Percentiles rank a stretch among this genome's conserved stretches.
These are phyloP conservation scores for Acrodontium crateriforme DNA, from an alignment of 2,329 filamentous ascomycete genomes.

Conservation along the genomic window DNA sequence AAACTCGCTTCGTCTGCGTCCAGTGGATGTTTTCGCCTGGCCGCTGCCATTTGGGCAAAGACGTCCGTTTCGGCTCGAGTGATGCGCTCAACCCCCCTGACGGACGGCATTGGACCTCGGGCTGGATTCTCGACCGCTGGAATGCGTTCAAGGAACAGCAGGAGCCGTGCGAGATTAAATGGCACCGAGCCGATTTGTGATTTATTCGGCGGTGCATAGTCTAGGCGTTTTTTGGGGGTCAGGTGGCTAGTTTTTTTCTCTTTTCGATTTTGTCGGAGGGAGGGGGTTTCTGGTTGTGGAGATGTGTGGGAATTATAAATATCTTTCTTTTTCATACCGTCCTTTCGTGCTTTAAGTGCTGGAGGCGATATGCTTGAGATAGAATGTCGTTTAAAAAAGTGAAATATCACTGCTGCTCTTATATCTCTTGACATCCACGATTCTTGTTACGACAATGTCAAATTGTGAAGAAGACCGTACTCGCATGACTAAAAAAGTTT, in stretches of 20 bases:
- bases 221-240: not conserved
- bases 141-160: conserved; percentile 11
- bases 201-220: no score
- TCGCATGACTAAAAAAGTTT: no score
- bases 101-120: conserved; percentile 17
- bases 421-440: no score
- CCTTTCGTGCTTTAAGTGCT: conserved; percentile 11
- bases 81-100: conserved; percentile 20
- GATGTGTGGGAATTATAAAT: not conserved
- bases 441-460: no score
- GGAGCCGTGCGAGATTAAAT: conserved; percentile 13
- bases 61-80: conserved; percentile 19
- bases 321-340: not conserved
- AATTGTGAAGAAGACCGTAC: no score
- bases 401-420: no score
- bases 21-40: conserved; percentile 23
- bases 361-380: no score
- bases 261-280: conserved; percentile 1
- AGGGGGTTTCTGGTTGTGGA: conserved; percentile 2
- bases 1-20: conserved; percentile 15
- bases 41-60: conserved; percentile 19
- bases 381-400: no score
- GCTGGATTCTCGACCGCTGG: conserved; percentile 18
- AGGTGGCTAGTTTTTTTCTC: conserved; percentile 1
- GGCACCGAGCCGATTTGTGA: conserved; percentile 8